Evolutionary conservation across 2,329 filamentous ascomycete species (phyloP).

Genomic region (Sclerotinia spermophila): DNA sequence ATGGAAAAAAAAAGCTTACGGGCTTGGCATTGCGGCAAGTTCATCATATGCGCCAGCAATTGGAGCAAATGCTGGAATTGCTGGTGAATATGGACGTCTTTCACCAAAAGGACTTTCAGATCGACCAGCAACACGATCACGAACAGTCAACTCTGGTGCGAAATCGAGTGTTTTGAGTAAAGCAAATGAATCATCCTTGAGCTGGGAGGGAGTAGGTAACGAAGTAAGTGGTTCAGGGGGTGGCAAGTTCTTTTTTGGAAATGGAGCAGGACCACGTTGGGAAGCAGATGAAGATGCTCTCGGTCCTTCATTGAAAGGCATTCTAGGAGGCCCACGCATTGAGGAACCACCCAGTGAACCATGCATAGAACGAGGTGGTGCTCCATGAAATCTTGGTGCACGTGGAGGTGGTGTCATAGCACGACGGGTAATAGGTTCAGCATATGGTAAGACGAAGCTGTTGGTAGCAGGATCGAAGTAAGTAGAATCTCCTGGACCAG

Average conservation of each 20-base stretch:
- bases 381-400: slow-evolving; percentile 40
- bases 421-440: slow-evolving; percentile 79
- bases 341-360: slow-evolving; percentile 48
- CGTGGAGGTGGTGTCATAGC: slow-evolving; percentile 92
- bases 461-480: slow-evolving; percentile 34
- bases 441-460: slow-evolving; percentile 73
- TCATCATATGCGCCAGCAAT: slow-evolving; percentile 84
- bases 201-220: slow-evolving; percentile 79
- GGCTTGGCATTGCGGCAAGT: slow-evolving; percentile 78
- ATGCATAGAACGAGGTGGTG: slow-evolving; percentile 42
- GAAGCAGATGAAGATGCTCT: slow-evolving; percentile 64
- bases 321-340: slow-evolving; percentile 37
- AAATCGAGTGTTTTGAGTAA: slow-evolving; percentile 71
- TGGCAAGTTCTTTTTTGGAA: slow-evolving; percentile 55
- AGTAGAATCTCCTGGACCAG: slow-evolving; percentile 52
- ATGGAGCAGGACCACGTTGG: slow-evolving; percentile 36
- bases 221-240: slow-evolving; percentile 71
- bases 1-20: slow-evolving; percentile 57
- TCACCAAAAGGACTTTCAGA: slow-evolving; percentile 62
- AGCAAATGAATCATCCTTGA: slow-evolving; percentile 77
- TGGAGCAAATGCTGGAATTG: slow-evolving; percentile 70
- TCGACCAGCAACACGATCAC: slow-evolving; percentile 66
- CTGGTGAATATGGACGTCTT: slow-evolving; percentile 69
- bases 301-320: slow-evolving; percentile 45
- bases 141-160: slow-evolving; percentile 68